A percentile compares a stretch with the other conserved stretches of the same genome.
Evolutionary conservation across 305 asterid species (phyloP).

Genomic region (Andrographis paniculata): DNA sequence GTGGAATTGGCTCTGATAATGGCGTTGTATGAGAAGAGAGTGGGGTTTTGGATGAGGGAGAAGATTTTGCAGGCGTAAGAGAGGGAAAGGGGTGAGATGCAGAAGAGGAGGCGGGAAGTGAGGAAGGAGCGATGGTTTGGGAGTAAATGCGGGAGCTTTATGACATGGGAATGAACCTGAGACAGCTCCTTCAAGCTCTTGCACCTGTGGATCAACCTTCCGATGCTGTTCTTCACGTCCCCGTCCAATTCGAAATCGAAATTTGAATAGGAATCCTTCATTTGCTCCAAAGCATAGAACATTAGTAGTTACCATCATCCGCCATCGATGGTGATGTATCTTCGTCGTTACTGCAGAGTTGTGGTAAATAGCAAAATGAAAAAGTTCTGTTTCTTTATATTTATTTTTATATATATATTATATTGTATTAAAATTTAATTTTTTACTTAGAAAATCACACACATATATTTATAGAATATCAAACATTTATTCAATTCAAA

Average conservation of each 20-base stretch:
- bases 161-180: slow-evolving; percentile 52
- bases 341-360: no score
- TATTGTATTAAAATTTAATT: not conserved
- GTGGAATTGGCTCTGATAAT: slow-evolving; percentile 60
- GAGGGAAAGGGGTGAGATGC: slow-evolving; percentile 33
- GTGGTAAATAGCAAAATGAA: no score
- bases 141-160: slow-evolving; percentile 30
- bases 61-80: slow-evolving; percentile 38
- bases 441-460: not conserved
- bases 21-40: slow-evolving; percentile 49
- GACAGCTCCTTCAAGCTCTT: slow-evolving; percentile 36
- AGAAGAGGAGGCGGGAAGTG: slow-evolving; percentile 55
- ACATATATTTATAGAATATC: no score
- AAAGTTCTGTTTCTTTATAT: not conserved
- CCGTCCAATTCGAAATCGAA: not conserved
- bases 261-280: no score
- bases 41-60: slow-evolving; percentile 30
- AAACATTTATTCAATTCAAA: not conserved
- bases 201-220: slow-evolving; percentile 37
- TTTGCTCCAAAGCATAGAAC: no score
- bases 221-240: slow-evolving; percentile 17
- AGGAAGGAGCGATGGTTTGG: slow-evolving; percentile 39
- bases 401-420: no score
- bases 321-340: not conserved
- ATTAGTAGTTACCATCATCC: no score